phyloP scores from a whole-genome alignment of 805 yeast genomes.

The Henningerozyma blattae region DNA sequence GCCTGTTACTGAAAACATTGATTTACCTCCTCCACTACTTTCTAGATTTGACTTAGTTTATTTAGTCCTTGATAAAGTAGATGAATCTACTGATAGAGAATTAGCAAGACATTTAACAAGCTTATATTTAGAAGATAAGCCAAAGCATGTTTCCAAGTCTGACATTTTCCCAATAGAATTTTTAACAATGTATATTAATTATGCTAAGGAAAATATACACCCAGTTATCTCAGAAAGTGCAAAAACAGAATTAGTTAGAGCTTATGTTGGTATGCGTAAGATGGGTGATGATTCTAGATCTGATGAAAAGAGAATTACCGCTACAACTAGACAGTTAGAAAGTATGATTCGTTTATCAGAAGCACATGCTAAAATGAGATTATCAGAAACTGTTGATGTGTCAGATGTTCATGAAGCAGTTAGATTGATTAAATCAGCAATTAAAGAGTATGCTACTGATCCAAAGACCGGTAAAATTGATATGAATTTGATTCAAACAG shows the following conservation, averaged over 20 bases:
- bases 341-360: constrained; percentile 90
- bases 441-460: constrained; percentile 96
- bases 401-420: constrained; percentile 90
- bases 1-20: constrained; percentile 92
- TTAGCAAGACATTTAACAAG: constrained; percentile 84
- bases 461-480: constrained; percentile 95
- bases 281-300: constrained; percentile 84
- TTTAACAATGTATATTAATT: constrained; percentile 78
- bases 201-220: constrained; percentile 74
- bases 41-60: constrained; percentile 94
- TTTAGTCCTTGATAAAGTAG: constrained; percentile 83
- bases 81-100: constrained; percentile 71
- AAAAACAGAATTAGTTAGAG: constrained; percentile 70
- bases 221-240: constrained; percentile 79
- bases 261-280: constrained; percentile 88
- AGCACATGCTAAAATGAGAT: constrained; percentile 95
- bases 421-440: constrained; percentile 82
- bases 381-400: constrained; percentile 56
- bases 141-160: constrained; percentile 53
- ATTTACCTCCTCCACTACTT: constrained; percentile 88
- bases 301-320: constrained; percentile 85
- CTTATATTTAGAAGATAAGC: constrained; percentile 82
- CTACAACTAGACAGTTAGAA: constrained; percentile 94
- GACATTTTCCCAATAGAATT: constrained; percentile 80
- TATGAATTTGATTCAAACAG: constrained; percentile 95